Evolutionary conservation across 495 filamentous ascomycete genomes (phyloP).

Genomic region (Aspergillus wentii): DNA sequence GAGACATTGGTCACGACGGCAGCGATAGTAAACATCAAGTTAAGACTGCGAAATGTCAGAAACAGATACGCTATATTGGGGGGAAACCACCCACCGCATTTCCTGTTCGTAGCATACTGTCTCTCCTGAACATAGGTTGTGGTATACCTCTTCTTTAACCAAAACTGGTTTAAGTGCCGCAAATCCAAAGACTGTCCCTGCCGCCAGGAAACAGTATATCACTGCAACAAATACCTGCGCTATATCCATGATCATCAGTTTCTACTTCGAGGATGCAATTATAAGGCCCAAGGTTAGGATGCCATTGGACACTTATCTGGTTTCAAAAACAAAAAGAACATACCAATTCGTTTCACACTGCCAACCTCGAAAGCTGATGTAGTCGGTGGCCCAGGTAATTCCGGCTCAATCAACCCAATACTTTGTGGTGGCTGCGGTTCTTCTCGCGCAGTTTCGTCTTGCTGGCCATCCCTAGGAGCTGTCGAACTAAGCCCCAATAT

Average conservation of each 20-base stretch:
- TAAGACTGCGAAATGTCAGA: constrained; percentile 46
- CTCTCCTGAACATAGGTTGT: constrained; percentile 53
- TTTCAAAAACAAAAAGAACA: constrained; percentile 16
- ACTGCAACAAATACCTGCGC: constrained; percentile 53
- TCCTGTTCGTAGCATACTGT: constrained; percentile 72
- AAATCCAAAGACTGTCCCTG: constrained; percentile 74
- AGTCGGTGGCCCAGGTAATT: too few relatives aligned
- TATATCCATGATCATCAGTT: constrained; percentile 10
- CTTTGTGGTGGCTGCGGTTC: too few relatives aligned
- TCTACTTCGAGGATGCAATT: too few relatives aligned
- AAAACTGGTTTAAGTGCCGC: constrained; percentile 81
- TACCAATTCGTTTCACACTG: constrained; percentile 58
- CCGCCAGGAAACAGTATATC: constrained; percentile 75
- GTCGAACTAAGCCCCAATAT: constrained; percentile 19
- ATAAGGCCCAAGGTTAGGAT: too few relatives aligned
- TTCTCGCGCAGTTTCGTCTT: constrained; percentile 3
- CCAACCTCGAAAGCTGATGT: constrained; percentile 71
- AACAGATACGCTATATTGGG: too few relatives aligned
- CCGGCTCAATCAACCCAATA: too few relatives aligned
- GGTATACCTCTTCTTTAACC: constrained; percentile 70
- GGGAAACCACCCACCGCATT: constrained; percentile 47
- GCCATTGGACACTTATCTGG: too few relatives aligned
- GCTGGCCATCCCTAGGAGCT: constrained; percentile 16
- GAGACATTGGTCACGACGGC: constrained; percentile 80
- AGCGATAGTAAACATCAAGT: constrained; percentile 93